phyloP scores from a whole-genome alignment of 495 filamentous ascomycete species.

The Stereocaulon alpinum region DNA sequence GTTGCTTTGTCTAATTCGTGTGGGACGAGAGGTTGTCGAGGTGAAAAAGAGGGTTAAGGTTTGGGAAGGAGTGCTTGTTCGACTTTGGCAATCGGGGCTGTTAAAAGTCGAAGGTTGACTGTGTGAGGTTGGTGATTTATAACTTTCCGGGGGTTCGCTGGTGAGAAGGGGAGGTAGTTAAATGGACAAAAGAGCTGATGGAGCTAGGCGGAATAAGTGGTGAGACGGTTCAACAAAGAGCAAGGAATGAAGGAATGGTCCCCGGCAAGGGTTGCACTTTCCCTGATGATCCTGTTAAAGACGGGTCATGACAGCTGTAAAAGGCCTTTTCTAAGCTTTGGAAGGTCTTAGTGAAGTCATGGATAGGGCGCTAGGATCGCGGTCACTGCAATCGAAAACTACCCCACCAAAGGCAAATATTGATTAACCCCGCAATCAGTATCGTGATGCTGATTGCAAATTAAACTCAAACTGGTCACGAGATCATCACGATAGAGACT shows the following conservation, averaged over 20 bases:
- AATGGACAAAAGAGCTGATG: not conserved
- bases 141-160: not conserved
- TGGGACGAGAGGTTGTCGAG: not conserved
- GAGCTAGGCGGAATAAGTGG: not conserved
- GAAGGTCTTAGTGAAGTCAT: slow-evolving; percentile 8
- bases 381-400: not conserved
- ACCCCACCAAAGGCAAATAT: slow-evolving; percentile 2
- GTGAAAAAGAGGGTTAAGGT: not conserved
- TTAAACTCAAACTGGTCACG: not conserved
- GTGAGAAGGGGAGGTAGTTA: not conserved
- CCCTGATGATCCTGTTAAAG: not conserved
- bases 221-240: not conserved
- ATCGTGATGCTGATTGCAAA: not conserved
- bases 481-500: not conserved
- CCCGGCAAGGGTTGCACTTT: slow-evolving; percentile 2
- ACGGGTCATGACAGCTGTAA: not conserved
- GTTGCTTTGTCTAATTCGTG: not conserved
- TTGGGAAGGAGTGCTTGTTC: not conserved
- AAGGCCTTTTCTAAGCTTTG: slow-evolving; percentile 1
- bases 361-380: slow-evolving; percentile 2
- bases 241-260: not conserved
- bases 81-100: not conserved
- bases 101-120: too few relatives aligned
- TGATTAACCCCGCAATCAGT: slow-evolving; percentile 3
- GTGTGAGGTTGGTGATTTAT: too few relatives aligned